These are phyloP conservation scores for Lippia alba DNA, from an alignment of 305 asterid genomes.

Conservation along the genomic window DNA sequence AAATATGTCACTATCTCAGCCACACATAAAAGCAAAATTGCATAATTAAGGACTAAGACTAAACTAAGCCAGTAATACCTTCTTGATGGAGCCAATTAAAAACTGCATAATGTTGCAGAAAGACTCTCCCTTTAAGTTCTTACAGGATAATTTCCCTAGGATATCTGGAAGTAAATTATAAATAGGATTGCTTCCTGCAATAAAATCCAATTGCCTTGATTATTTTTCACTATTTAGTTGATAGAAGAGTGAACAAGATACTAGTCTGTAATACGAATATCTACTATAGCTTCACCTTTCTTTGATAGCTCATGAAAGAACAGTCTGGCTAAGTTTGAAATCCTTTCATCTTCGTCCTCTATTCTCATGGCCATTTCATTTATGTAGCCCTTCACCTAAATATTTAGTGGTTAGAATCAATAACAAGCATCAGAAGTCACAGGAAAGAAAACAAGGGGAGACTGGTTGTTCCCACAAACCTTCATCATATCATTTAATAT, in stretches of 20 bases:
- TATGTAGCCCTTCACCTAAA: constrained; percentile 90
- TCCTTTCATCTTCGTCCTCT: constrained; percentile 91
- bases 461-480: constrained; percentile 53
- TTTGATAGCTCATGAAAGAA: constrained; percentile 93
- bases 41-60: constrained; percentile 22
- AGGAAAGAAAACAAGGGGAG: constrained; percentile 24
- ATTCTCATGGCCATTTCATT: constrained; percentile 88
- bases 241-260: constrained; percentile 21
- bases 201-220: constrained; percentile 34
- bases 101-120: constrained; percentile 97
- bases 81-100: constrained; percentile 86
- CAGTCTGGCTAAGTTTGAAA: constrained; percentile 81
- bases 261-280: constrained; percentile 1
- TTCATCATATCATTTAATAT: constrained; percentile 98
- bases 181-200: constrained; percentile 90
- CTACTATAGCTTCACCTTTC: constrained; percentile 62
- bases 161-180: constrained; percentile 97
- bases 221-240: constrained; percentile 15
- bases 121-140: constrained; percentile 73
- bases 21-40: constrained; percentile 26
- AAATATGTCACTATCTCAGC: constrained; percentile 34
- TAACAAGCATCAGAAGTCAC: constrained; percentile 23
- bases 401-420: constrained; percentile 34
- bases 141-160: constrained; percentile 80
- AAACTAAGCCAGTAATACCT: constrained; percentile 54